Conservation (phyloP, 2,329 filamentous ascomycete species). For the Pseudogymnoascus sp. region DNA sequence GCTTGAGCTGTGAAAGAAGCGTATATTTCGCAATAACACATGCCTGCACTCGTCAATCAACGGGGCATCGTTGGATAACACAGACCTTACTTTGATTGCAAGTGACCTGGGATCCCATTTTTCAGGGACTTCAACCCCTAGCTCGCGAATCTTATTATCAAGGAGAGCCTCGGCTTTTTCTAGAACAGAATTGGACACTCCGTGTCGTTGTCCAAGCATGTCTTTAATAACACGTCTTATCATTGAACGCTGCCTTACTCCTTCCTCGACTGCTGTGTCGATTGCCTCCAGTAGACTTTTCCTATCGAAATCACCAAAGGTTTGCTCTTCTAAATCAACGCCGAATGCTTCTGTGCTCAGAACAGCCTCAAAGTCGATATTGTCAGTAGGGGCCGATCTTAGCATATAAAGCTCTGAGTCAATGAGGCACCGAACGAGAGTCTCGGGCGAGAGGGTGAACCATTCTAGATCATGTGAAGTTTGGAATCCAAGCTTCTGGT, state of each 20-base stretch:
- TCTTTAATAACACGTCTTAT: constrained; percentile 1
- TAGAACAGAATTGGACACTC: not conserved
- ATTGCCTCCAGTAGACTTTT: not conserved
- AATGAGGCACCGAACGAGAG: not conserved
- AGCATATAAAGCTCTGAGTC: not conserved
- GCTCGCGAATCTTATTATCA: not conserved
- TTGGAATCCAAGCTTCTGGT: not conserved
- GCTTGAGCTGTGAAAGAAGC: not conserved
- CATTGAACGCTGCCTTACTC: not conserved
- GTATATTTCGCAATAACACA: not conserved
- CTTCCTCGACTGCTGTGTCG: not conserved
- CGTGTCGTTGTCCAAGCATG: constrained; percentile 1
- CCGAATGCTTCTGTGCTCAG: not conserved
- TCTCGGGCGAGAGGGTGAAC: not conserved
- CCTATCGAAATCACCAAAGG: not conserved
- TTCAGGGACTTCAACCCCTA: not conserved
- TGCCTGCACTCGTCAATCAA: not conserved
- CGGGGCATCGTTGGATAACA: not conserved
- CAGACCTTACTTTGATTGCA: not conserved
- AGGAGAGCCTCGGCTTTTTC: not conserved
- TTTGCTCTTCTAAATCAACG: not conserved
- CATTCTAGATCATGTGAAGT: not conserved
- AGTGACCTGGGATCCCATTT: not conserved
- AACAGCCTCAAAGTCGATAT: not conserved
- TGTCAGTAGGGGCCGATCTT: not conserved